Conservation (phyloP, 306 rosid species). For the Rosa chinensis region DNA sequence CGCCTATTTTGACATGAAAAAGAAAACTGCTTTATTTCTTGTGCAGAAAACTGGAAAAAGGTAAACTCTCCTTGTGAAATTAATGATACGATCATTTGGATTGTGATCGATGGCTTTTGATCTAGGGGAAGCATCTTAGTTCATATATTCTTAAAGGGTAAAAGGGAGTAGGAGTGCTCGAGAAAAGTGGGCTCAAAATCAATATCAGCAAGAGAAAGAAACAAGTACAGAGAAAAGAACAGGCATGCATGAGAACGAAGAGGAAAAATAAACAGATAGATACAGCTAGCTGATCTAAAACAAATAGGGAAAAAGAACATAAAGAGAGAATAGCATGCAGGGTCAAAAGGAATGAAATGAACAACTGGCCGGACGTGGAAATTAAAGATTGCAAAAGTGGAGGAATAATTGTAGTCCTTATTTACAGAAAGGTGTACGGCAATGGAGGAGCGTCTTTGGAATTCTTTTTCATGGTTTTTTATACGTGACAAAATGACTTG, state of each 20-base stretch:
- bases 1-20: conserved; percentile 11
- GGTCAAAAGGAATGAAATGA: conserved; percentile 37
- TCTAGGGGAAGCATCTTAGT: conserved; percentile 4
- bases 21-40: neutral
- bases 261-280: conserved; percentile 18
- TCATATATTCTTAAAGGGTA: conserved; percentile 18
- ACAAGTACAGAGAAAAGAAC: conserved; percentile 1
- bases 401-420: conserved; percentile 22
- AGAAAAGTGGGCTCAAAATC: conserved; percentile 9
- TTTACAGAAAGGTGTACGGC: conserved; percentile 32
- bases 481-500: neutral
- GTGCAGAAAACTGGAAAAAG: neutral
- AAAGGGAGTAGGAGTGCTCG: conserved; percentile 16
- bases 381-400: conserved; percentile 19
- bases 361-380: conserved; percentile 21
- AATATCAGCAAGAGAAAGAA: neutral
- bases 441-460: conserved; percentile 3
- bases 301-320: neutral
- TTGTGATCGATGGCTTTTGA: conserved; percentile 13
- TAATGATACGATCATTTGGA: neutral
- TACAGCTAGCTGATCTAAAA: neutral
- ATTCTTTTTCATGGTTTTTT: neutral
- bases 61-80: neutral
- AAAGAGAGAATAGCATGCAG: conserved; percentile 12
- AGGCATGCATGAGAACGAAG: conserved; percentile 23